A percentile compares a stretch with the other conserved stretches of the same genome.
phyloP scores from a whole-genome alignment of 305 asterid species.

The Fraxinus greggii region DNA sequence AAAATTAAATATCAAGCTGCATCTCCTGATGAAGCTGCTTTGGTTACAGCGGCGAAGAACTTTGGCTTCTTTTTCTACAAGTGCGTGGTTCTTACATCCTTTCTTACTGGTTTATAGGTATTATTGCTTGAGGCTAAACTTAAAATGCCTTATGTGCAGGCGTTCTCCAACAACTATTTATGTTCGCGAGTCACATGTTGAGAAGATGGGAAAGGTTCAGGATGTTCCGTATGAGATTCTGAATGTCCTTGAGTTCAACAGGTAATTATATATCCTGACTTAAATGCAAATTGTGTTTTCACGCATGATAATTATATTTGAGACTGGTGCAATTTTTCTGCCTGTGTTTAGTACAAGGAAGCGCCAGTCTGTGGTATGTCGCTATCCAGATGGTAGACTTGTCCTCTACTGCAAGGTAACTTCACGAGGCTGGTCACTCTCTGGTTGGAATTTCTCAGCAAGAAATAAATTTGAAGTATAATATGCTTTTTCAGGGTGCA shows the following conservation, averaged over 20 bases:
- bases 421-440: constrained; percentile 18
- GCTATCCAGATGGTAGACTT: constrained; percentile 96
- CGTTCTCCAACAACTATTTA: constrained; percentile 93
- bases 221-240: constrained; percentile 93
- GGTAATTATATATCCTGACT: constrained; percentile 44
- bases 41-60: constrained; percentile 93
- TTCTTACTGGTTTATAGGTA: constrained; percentile 20
- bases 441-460: constrained; percentile 24
- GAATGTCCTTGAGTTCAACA: constrained; percentile 98
- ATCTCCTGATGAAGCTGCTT: constrained; percentile 98
- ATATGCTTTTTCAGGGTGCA: constrained; percentile 72
- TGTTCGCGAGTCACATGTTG: constrained; percentile 98
- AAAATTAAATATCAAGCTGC: constrained; percentile 98
- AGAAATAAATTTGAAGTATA: constrained; percentile 20
- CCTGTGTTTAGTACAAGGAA: constrained; percentile 80
- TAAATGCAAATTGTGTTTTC: constrained; percentile 25
- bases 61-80: constrained; percentile 99
- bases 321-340: constrained; percentile 25
- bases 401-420: constrained; percentile 98
- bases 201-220: constrained; percentile 86
- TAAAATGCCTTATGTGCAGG: constrained; percentile 43
- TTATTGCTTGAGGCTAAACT: constrained; percentile 23
- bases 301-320: constrained; percentile 19
- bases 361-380: constrained; percentile 99
- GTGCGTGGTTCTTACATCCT: constrained; percentile 37